Percentiles rank a stretch among this genome's conserved stretches.
These are phyloP conservation scores for Chaetomium cochliodes DNA, from an alignment of 495 filamentous ascomycete genomes.

Conservation along the genomic window DNA sequence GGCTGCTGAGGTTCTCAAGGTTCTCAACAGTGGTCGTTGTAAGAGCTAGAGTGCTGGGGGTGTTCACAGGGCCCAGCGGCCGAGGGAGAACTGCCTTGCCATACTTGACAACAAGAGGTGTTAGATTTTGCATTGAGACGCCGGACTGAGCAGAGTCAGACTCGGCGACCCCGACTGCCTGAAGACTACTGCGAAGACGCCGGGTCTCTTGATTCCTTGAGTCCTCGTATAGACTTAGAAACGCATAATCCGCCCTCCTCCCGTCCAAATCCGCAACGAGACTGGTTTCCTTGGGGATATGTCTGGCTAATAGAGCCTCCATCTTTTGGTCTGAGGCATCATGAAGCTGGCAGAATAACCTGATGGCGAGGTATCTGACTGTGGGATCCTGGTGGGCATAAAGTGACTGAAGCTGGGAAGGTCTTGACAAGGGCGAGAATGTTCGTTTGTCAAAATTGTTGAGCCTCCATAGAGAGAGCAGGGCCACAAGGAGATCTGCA, in stretches of 20 bases:
- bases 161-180: conserved; percentile 16
- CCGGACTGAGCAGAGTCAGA: conserved; percentile 28
- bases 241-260: conserved; percentile 74
- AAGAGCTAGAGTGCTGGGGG: conserved; percentile 59
- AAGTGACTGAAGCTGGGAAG: conserved; percentile 64
- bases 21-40: conserved; percentile 72
- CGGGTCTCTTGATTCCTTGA: conserved; percentile 45
- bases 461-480: conserved; percentile 74
- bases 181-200: conserved; percentile 43
- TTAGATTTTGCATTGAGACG: conserved; percentile 39
- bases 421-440: conserved; percentile 61
- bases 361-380: conserved; percentile 77
- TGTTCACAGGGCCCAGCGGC: conserved; percentile 51
- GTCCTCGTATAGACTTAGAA: conserved; percentile 80
- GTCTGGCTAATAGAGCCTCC: conserved; percentile 63
- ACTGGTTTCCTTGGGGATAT: conserved; percentile 58
- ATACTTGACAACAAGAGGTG: conserved; percentile 47
- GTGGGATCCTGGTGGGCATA: conserved; percentile 59
- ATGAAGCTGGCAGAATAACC: conserved; percentile 74
- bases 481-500: conserved; percentile 40
- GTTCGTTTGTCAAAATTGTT: conserved; percentile 67
- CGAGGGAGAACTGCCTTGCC: conserved; percentile 67
- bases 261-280: conserved; percentile 75
- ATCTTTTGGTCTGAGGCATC: conserved; percentile 76
- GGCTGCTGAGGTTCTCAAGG: conserved; percentile 61